Evolutionary conservation across 306 rosid genomes (phyloP).

Genomic region (Pueraria montana): DNA sequence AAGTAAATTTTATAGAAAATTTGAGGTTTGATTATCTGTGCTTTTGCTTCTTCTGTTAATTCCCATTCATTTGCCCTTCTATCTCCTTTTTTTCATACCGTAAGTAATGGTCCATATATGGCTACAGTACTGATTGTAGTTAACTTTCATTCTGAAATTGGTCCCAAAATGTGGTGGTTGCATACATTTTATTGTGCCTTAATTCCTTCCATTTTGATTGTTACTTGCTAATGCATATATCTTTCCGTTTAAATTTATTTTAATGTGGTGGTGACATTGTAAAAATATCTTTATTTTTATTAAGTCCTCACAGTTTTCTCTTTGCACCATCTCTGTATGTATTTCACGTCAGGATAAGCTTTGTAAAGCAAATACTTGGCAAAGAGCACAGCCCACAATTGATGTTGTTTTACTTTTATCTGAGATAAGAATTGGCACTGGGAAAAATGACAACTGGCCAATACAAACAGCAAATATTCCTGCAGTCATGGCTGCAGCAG

Average conservation of each 20-base stretch:
- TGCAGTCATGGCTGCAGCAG: slow-evolving; percentile 97
- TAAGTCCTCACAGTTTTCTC: slow-evolving; percentile 38
- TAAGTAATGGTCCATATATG: background rate
- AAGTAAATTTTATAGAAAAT: background rate
- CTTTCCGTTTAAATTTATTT: slow-evolving; percentile 15
- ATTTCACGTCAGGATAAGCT: slow-evolving; percentile 79
- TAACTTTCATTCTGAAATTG: slow-evolving; percentile 22
- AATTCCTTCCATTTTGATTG: slow-evolving; percentile 25
- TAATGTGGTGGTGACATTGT: slow-evolving; percentile 6
- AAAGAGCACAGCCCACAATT: slow-evolving; percentile 89
- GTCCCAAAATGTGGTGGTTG: slow-evolving; percentile 9
- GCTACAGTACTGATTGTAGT: slow-evolving; percentile 13
- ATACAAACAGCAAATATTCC: slow-evolving; percentile 90
- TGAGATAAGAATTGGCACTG: slow-evolving; percentile 91
- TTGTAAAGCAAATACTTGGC: slow-evolving; percentile 96
- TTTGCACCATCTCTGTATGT: slow-evolving; percentile 43
- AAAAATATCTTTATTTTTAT: slow-evolving; percentile 12
- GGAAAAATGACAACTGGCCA: slow-evolving; percentile 90
- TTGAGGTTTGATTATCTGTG: slow-evolving; percentile 14
- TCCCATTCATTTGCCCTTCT: background rate
- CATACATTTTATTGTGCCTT: slow-evolving; percentile 32
- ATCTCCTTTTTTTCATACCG: slow-evolving; percentile 4
- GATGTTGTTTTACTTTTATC: slow-evolving; percentile 95
- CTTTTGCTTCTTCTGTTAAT: slow-evolving; percentile 31
- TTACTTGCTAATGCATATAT: slow-evolving; percentile 38